Percentiles rank a stretch among this genome's conserved stretches.
phyloP scores from a whole-genome alignment of 2,329 filamentous ascomycete genomes.

The Aspergillus neotritici region DNA sequence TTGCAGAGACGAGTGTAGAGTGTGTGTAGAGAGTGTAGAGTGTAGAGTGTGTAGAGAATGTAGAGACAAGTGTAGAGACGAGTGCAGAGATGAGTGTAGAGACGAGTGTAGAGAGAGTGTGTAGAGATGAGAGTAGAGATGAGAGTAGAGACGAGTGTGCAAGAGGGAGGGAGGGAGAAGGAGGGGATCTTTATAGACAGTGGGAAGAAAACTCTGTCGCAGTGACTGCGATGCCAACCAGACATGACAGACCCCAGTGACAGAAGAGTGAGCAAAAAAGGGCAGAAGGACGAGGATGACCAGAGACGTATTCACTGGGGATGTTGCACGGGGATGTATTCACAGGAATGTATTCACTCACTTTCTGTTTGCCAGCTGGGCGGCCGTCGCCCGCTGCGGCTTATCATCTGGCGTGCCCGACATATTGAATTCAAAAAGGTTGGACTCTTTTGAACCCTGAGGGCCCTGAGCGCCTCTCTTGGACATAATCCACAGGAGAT shows the following conservation, averaged over 20 bases:
- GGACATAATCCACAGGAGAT: conserved; percentile 24
- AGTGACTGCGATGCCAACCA: too few species aligned
- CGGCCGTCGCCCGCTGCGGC: conserved; percentile 49
- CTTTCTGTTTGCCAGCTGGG: conserved; percentile 51
- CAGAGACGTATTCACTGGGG: conserved; percentile 2
- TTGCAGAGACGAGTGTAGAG: too few species aligned
- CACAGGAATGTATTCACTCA: conserved; percentile 37
- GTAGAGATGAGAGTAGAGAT: too few species aligned
- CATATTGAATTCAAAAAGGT: conserved; percentile 31
- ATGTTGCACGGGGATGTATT: conserved; percentile 9
- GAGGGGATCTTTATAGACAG: too few species aligned
- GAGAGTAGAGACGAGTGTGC: too few species aligned
- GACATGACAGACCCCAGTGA: background rate
- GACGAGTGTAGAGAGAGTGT: too few species aligned
- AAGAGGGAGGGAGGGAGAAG: too few species aligned
- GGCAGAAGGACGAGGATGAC: conserved; percentile 2
- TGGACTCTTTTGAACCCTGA: conserved; percentile 31
- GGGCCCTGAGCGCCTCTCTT: conserved; percentile 35
- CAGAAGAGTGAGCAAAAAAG: background rate
- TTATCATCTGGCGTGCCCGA: conserved; percentile 40
- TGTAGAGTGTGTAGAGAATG: too few species aligned
- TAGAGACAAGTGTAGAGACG: too few species aligned
- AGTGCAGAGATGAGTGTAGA: too few species aligned
- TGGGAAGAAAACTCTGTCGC: too few species aligned
- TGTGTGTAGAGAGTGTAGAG: too few species aligned